Conservation (phyloP, 1,139 yeast genomes). For the Nakaseomyces bracarensis region DNA sequence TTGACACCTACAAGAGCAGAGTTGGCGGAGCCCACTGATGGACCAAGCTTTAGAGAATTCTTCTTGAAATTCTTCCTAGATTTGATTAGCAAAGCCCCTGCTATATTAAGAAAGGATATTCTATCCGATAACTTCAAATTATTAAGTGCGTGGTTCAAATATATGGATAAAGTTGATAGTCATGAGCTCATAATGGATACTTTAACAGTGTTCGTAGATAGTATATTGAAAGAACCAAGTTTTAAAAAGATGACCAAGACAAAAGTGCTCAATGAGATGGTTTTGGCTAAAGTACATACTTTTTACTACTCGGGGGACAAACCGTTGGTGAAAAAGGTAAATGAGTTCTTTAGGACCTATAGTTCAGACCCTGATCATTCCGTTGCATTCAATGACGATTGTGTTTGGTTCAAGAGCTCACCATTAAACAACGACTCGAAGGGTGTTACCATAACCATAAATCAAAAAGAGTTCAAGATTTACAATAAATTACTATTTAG, state of each 20-base stretch:
- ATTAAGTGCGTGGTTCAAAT: conserved; percentile 57
- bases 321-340: conserved; percentile 34
- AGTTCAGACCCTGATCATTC: conserved; percentile 51
- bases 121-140: conserved; percentile 50
- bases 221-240: conserved; percentile 50
- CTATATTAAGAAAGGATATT: conserved; percentile 55
- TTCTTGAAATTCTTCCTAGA: conserved; percentile 57
- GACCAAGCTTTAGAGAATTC: conserved; percentile 22
- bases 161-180: conserved; percentile 48
- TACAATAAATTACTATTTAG: conserved; percentile 62
- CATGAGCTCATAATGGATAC: conserved; percentile 37
- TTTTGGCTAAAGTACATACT: conserved; percentile 49
- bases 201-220: conserved; percentile 41
- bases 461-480: conserved; percentile 45
- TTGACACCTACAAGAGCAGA: conserved; percentile 47
- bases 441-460: conserved; percentile 32
- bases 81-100: conserved; percentile 42
- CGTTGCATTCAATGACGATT: conserved; percentile 52
- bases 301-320: conserved; percentile 40
- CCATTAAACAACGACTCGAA: conserved; percentile 17
- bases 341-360: conserved; percentile 43
- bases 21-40: conserved; percentile 27
- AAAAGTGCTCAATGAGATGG: conserved; percentile 70
- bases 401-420: conserved; percentile 42
- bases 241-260: conserved; percentile 66